These are phyloP conservation scores for Aquilaria malaccensis DNA, from an alignment of 345 rosid genomes.

Conservation along the genomic window DNA sequence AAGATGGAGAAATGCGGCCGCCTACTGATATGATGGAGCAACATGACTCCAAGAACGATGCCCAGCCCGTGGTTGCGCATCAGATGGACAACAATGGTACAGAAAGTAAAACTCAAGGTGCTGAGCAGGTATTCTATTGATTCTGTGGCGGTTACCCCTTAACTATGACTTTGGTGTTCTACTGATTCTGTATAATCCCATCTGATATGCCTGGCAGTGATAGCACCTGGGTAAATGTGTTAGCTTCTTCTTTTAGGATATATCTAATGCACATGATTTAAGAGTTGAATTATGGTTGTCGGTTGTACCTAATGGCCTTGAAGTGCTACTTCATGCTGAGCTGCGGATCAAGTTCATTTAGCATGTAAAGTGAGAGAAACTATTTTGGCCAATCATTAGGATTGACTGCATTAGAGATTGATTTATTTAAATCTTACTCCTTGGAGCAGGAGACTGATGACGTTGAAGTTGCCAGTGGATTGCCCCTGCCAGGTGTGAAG, in stretches of 20 bases:
- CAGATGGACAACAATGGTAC: slow-evolving; percentile 23
- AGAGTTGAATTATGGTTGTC: too few species aligned
- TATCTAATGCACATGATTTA: too few species aligned
- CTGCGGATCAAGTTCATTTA: too few species aligned
- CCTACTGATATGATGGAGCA: slow-evolving; percentile 26
- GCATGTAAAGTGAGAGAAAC: too few species aligned
- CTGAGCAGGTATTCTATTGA: slow-evolving; percentile 41
- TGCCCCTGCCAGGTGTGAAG: slow-evolving; percentile 98
- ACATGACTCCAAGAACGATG: slow-evolving; percentile 29
- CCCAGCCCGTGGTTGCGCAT: slow-evolving; percentile 33
- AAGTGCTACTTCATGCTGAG: too few species aligned
- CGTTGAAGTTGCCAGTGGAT: slow-evolving; percentile 67
- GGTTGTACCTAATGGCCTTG: too few species aligned
- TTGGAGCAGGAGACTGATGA: slow-evolving; percentile 52
- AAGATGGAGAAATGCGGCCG: slow-evolving; percentile 35
- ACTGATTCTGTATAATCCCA: background rate
- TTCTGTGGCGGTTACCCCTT: background rate
- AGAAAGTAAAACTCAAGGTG: slow-evolving; percentile 34
- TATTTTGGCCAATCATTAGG: too few species aligned
- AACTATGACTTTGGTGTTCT: slow-evolving; percentile 28
- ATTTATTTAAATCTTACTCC: slow-evolving; percentile 10
- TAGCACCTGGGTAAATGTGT: too few species aligned
- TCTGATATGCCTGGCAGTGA: too few species aligned
- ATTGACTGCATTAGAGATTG: background rate
- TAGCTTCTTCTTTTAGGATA: too few species aligned